A percentile compares a stretch with the other conserved stretches of the same genome.
These are phyloP conservation scores for Arachis monticola DNA, from an alignment of 331 rosid species.

Conservation along the genomic window DNA sequence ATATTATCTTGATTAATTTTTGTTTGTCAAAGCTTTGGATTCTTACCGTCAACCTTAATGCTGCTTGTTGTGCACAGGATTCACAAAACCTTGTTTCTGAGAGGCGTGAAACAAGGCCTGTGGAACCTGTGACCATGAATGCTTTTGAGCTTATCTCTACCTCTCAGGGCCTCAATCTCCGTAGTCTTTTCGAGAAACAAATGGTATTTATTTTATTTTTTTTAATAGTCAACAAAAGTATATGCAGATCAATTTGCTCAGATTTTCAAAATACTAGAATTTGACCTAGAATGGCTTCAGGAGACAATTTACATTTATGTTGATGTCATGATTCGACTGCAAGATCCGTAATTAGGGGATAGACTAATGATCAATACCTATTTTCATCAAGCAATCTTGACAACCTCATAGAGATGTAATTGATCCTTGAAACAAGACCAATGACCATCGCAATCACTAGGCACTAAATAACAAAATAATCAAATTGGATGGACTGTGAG, in stretches of 20 bases:
- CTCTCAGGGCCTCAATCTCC: conserved; percentile 91
- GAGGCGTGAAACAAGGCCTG: conserved; percentile 62
- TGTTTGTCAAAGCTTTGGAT: conserved; percentile 31
- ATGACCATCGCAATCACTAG: not conserved
- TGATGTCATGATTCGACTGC: not conserved
- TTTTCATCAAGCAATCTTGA: no score
- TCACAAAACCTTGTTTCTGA: conserved; percentile 74
- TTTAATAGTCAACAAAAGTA: no score
- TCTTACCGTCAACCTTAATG: conserved; percentile 32
- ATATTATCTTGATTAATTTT: conserved; percentile 5
- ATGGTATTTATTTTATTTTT: conserved; percentile 59
- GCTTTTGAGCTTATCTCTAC: conserved; percentile 97
- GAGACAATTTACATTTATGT: not conserved
- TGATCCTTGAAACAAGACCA: no score
- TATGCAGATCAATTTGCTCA: not conserved
- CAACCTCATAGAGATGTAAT: no score
- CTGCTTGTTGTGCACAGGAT: conserved; percentile 53
- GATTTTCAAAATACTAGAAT: not conserved
- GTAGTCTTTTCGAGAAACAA: conserved; percentile 87
- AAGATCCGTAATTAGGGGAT: no score
- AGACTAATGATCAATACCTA: no score
- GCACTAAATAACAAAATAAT: not conserved
- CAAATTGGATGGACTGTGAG: not conserved
- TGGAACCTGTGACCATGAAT: conserved; percentile 83
- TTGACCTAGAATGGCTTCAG: conserved; percentile 2